Evolutionary conservation across 768 basidiomycete genomes (phyloP).

Genomic region (Podaxis sp.): DNA sequence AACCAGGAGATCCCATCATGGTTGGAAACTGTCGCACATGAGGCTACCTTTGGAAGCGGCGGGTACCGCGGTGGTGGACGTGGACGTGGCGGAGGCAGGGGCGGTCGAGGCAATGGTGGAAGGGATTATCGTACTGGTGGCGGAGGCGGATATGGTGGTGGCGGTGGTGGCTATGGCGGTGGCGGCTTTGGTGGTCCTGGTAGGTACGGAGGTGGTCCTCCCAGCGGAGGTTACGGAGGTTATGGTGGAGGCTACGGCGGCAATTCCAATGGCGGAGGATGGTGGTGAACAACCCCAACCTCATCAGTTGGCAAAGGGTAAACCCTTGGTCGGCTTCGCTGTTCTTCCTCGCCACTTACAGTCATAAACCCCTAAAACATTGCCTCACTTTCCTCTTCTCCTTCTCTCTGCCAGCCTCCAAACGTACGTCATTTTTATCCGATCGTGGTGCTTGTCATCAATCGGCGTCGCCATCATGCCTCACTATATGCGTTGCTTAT

Average conservation of each 20-base stretch:
- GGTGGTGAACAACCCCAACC: constrained; percentile 36
- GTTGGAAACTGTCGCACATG: constrained; percentile 84
- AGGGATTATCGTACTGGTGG: constrained; percentile 42
- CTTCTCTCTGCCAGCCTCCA: constrained; percentile 5
- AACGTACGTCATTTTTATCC: neutral
- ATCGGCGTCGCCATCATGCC: neutral
- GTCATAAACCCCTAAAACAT: constrained; percentile 9
- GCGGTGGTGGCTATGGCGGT: constrained; percentile 26
- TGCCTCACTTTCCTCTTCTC: constrained; percentile 14
- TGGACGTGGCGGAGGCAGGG: constrained; percentile 57
- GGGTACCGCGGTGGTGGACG: constrained; percentile 52
- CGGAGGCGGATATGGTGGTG: constrained; percentile 23
- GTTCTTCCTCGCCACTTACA: constrained; percentile 9
- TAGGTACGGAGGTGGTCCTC: constrained; percentile 22
- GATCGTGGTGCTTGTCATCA: constrained; percentile 10
- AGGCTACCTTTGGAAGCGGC: constrained; percentile 67
- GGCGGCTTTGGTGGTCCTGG: constrained; percentile 23
- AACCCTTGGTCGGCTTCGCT: constrained; percentile 8
- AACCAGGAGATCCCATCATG: constrained; percentile 92
- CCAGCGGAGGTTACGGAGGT: constrained; percentile 23
- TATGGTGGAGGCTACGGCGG: constrained; percentile 23
- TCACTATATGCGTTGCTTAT: neutral
- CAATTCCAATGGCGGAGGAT: constrained; percentile 26
- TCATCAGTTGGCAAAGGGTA: neutral
- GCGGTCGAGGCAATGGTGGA: constrained; percentile 43